phyloP scores from a whole-genome alignment of 2,329 filamentous ascomycete species.

The Beauveria asiatica region DNA sequence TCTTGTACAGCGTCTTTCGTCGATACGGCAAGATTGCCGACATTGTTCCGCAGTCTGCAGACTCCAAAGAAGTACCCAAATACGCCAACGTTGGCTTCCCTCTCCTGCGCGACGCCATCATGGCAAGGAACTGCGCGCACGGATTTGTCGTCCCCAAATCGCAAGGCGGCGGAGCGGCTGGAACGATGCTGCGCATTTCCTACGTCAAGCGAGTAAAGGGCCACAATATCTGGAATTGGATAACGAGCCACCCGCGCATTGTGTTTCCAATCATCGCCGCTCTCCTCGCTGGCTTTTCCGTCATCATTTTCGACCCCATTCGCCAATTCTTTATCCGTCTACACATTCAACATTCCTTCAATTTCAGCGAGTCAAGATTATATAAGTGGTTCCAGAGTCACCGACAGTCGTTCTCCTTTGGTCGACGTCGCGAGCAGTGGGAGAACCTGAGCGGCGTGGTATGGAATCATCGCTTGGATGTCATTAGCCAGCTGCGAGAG shows the following conservation, averaged over 20 bases:
- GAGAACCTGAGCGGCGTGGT: conserved; percentile 64
- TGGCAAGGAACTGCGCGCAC: conserved; percentile 89
- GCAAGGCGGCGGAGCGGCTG: conserved; percentile 63
- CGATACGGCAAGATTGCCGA: conserved; percentile 85
- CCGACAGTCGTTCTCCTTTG: conserved; percentile 57
- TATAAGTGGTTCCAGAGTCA: conserved; percentile 69
- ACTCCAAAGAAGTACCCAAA: conserved; percentile 76
- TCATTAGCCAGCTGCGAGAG: conserved; percentile 72
- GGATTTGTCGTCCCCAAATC: conserved; percentile 64
- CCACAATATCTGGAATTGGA: conserved; percentile 79
- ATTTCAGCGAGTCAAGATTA: conserved; percentile 62
- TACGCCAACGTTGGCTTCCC: conserved; percentile 75
- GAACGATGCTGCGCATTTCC: conserved; percentile 70
- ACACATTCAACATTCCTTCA: conserved; percentile 71
- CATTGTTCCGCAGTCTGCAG: conserved; percentile 71
- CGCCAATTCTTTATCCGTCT: conserved; percentile 86
- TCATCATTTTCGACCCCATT: conserved; percentile 88
- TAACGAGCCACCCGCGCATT: conserved; percentile 76
- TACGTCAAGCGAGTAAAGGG: conserved; percentile 74
- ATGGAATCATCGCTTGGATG: conserved; percentile 76
- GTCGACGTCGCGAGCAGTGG: conserved; percentile 48
- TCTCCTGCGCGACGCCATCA: conserved; percentile 65
- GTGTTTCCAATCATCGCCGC: conserved; percentile 78
- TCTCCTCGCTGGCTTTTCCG: conserved; percentile 71
- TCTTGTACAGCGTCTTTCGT: conserved; percentile 77